Evolutionary conservation across 352 stramenopile species (phyloP).

Genomic region (Phytophthora uliginosa): DNA sequence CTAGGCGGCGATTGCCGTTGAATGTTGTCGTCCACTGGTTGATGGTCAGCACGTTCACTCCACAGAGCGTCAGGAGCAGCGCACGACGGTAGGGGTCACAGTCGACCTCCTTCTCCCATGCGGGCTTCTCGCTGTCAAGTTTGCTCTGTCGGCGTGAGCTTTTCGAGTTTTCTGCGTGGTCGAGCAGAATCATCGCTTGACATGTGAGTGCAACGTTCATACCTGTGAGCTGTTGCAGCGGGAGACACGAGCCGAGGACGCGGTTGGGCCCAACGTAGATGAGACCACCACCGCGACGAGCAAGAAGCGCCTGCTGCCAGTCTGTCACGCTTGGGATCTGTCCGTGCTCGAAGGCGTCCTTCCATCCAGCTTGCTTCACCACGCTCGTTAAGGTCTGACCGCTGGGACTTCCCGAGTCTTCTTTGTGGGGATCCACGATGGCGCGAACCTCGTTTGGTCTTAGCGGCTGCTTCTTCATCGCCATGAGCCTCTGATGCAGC

Average conservation of each 20-base stretch:
- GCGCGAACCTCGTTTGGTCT: constrained; percentile 69
- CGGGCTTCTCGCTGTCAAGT: constrained; percentile 82
- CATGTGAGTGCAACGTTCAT: constrained; percentile 78
- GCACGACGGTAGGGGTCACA: constrained; percentile 69
- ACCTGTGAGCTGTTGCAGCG: constrained; percentile 54
- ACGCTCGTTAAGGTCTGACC: constrained; percentile 56
- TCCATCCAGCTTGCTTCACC: constrained; percentile 64
- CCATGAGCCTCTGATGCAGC: constrained; percentile 57
- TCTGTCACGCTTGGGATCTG: constrained; percentile 71
- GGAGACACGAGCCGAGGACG: constrained; percentile 62
- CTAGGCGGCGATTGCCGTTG: constrained; percentile 72
- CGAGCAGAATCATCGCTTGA: constrained; percentile 76
- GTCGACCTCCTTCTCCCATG: constrained; percentile 70
- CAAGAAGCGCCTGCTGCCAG: constrained; percentile 76
- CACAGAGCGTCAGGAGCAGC: constrained; percentile 80
- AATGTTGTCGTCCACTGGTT: constrained; percentile 91
- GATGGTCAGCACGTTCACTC: constrained; percentile 76
- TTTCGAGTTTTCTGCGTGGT: constrained; percentile 82
- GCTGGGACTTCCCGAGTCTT: constrained; percentile 52
- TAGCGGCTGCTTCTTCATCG: constrained; percentile 63
- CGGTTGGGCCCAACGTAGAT: constrained; percentile 83
- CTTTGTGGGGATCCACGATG: constrained; percentile 70
- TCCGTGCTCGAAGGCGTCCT: constrained; percentile 68
- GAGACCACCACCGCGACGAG: constrained; percentile 63
- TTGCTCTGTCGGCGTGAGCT: constrained; percentile 90